Conservation (phyloP, 345 rosid genomes). For the Salix viminalis region DNA sequence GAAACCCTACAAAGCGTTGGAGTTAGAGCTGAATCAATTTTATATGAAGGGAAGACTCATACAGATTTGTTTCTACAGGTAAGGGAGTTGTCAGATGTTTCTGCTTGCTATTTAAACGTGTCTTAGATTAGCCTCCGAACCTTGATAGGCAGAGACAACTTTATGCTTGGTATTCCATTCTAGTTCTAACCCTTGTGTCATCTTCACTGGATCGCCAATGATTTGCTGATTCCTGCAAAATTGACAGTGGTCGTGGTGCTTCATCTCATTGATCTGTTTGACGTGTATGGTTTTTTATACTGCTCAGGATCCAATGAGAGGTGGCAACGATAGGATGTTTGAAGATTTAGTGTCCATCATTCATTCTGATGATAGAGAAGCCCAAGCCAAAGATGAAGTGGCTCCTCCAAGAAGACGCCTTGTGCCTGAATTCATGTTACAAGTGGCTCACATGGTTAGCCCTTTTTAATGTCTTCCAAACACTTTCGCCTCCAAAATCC, state of each 20-base stretch:
- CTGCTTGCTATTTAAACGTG: no score
- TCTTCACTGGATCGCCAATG: neutral
- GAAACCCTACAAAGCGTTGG: conserved; percentile 70
- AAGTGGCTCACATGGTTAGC: conserved; percentile 74
- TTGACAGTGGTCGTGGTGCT: no score
- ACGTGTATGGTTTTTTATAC: neutral
- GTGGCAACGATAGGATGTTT: conserved; percentile 79
- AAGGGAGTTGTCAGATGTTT: conserved; percentile 11
- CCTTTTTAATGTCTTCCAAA: conserved; percentile 50
- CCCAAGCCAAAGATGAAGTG: conserved; percentile 45
- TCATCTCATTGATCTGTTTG: neutral
- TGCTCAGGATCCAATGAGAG: conserved; percentile 94
- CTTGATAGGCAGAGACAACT: no score
- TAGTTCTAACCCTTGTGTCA: neutral
- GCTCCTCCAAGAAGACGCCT: conserved; percentile 83
- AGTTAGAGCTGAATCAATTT: conserved; percentile 61
- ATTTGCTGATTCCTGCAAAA: no score
- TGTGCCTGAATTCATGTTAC: conserved; percentile 86
- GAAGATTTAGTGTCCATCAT: conserved; percentile 68
- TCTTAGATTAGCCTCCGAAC: no score
- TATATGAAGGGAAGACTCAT: conserved; percentile 88
- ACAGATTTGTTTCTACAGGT: conserved; percentile 98
- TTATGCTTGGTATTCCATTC: neutral
- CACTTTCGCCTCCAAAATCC: neutral
- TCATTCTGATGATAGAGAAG: conserved; percentile 53